Percentiles rank a stretch among this genome's conserved stretches.
These are phyloP conservation scores for Pugionium dolabratum DNA, from an alignment of 345 rosid genomes.

Conservation along the genomic window DNA sequence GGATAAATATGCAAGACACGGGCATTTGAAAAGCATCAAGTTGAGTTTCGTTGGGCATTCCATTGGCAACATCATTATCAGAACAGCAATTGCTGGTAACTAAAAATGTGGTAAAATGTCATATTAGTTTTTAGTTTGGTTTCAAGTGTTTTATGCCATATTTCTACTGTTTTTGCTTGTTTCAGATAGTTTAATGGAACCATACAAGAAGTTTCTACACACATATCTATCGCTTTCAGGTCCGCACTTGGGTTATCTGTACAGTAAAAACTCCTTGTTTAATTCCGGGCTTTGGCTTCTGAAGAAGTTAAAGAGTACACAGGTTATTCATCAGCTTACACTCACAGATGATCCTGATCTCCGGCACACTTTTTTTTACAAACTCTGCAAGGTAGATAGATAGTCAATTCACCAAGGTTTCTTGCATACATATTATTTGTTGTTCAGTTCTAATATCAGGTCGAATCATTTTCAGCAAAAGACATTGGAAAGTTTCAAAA, in stretches of 20 bases:
- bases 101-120: no score
- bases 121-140: no score
- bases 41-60: slow-evolving; percentile 98
- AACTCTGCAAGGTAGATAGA: slow-evolving; percentile 71
- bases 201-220: slow-evolving; percentile 63
- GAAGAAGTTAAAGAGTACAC: slow-evolving; percentile 89
- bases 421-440: no score
- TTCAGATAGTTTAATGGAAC: slow-evolving; percentile 89
- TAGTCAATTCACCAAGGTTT: background rate
- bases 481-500: slow-evolving; percentile 77
- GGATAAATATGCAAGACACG: slow-evolving; percentile 72
- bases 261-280: slow-evolving; percentile 91
- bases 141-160: no score
- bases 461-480: slow-evolving; percentile 62
- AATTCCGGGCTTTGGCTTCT: slow-evolving; percentile 95
- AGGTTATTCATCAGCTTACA: slow-evolving; percentile 97
- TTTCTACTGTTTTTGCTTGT: background rate
- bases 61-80: slow-evolving; percentile 85
- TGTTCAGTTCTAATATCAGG: slow-evolving; percentile 1
- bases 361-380: slow-evolving; percentile 74
- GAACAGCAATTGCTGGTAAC: slow-evolving; percentile 84
- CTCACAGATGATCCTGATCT: slow-evolving; percentile 91
- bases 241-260: slow-evolving; percentile 96
- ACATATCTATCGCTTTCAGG: slow-evolving; percentile 92
- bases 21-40: slow-evolving; percentile 61